phyloP scores from a whole-genome alignment of 176 grass and related monocot genomes.

The Aegilops sharonensis region DNA sequence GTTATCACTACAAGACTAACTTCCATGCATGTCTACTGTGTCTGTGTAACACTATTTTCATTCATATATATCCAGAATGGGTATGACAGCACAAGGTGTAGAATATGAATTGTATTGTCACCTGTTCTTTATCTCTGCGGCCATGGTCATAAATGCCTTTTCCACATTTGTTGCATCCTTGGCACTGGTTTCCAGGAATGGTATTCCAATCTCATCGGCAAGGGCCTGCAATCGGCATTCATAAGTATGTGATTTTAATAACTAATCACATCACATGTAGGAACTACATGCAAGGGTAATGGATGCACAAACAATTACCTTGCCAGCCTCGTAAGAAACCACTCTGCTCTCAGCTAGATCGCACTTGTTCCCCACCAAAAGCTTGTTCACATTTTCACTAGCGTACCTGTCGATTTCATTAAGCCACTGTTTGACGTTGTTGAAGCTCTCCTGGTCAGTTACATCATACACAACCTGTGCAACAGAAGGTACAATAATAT shows the following conservation, averaged over 20 bases:
- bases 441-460: conserved; percentile 76
- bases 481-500: not conserved
- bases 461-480: conserved; percentile 74
- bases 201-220: conserved; percentile 74
- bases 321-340: conserved; percentile 60
- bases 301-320: conserved; percentile 39
- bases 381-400: conserved; percentile 78
- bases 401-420: conserved; percentile 76
- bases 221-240: conserved; percentile 33
- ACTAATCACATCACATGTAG: not conserved
- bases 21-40: not conserved
- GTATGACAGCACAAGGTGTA: not conserved
- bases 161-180: conserved; percentile 82
- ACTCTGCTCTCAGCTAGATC: conserved; percentile 57
- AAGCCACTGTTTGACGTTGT: conserved; percentile 76
- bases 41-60: not conserved
- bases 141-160: conserved; percentile 76
- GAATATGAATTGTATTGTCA: conserved; percentile 6
- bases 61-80: not conserved
- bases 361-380: conserved; percentile 71
- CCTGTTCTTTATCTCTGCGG: conserved; percentile 65
- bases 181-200: conserved; percentile 74
- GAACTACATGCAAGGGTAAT: not conserved
- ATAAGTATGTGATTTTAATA: conserved; percentile 8
- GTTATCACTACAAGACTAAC: not conserved